These are phyloP conservation scores for Boechera stricta DNA, from an alignment of 345 rosid species.

Conservation along the genomic window DNA sequence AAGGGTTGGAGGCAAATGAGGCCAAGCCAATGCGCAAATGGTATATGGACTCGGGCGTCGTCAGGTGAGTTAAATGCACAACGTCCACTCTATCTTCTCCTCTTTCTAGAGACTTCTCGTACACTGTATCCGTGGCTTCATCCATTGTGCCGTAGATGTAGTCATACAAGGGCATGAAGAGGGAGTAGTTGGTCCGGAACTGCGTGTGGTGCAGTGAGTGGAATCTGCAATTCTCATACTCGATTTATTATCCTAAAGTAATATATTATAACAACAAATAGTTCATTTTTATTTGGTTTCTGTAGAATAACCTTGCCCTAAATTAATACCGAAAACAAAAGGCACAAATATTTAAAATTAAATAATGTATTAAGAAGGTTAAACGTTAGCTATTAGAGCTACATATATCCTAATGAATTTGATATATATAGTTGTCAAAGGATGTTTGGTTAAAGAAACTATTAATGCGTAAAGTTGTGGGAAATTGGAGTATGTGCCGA, in stretches of 20 bases:
- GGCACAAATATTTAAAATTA: not conserved
- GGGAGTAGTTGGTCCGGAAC: slow-evolving; percentile 64
- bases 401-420: not conserved
- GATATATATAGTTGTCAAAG: not conserved
- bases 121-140: slow-evolving; percentile 41
- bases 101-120: slow-evolving; percentile 51
- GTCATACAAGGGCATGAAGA: slow-evolving; percentile 74
- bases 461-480: slow-evolving; percentile 2
- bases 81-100: slow-evolving; percentile 62
- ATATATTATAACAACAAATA: not conserved
- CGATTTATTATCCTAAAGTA: not conserved
- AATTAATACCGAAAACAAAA: not conserved
- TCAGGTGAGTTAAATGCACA: slow-evolving; percentile 68
- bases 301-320: not conserved
- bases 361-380: not conserved
- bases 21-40: slow-evolving; percentile 66
- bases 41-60: slow-evolving; percentile 66
- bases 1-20: slow-evolving; percentile 62
- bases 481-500: slow-evolving; percentile 16
- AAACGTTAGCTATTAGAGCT: not conserved
- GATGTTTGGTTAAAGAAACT: not conserved
- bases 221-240: slow-evolving; percentile 47
- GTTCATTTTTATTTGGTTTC: not conserved
- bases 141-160: slow-evolving; percentile 60
- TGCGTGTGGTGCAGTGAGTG: slow-evolving; percentile 75